A percentile compares a stretch with the other conserved stretches of the same genome.
Conservation (phyloP, 306 rosid genomes). For the Dicorynia guianensis region DNA sequence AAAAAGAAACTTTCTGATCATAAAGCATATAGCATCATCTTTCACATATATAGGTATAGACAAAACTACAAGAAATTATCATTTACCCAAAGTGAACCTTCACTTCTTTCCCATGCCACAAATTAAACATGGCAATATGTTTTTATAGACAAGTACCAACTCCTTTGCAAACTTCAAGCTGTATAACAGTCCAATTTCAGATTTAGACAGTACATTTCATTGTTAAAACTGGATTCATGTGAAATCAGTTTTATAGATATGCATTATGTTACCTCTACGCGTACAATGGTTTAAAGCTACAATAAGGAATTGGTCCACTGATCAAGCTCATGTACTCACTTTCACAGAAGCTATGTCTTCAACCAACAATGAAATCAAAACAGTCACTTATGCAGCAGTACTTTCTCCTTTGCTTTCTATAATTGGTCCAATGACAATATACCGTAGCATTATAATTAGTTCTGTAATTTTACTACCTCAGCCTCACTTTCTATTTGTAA, state of each 20-base stretch:
- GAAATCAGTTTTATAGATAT: conserved; percentile 16
- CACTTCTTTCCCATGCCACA: background rate
- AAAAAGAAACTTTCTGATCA: conserved; percentile 11
- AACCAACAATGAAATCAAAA: background rate
- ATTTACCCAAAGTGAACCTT: background rate
- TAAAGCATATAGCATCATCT: background rate
- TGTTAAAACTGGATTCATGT: background rate
- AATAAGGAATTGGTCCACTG: background rate
- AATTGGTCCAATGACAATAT: background rate
- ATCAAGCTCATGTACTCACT: background rate
- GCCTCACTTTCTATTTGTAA: too few relatives aligned
- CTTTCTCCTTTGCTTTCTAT: background rate
- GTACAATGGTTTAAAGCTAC: background rate
- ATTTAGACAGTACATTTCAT: background rate
- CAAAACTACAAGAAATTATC: background rate
- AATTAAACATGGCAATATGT: background rate
- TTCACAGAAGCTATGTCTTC: background rate
- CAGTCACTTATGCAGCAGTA: background rate
- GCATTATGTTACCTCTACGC: background rate
- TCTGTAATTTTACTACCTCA: background rate
- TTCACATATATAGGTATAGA: background rate
- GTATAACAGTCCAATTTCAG: background rate
- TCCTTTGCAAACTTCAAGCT: background rate
- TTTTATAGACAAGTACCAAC: background rate
- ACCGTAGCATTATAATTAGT: background rate